These are phyloP conservation scores for Aspergillus texensis DNA, from an alignment of 2,329 filamentous ascomycete genomes.

Conservation along the genomic window DNA sequence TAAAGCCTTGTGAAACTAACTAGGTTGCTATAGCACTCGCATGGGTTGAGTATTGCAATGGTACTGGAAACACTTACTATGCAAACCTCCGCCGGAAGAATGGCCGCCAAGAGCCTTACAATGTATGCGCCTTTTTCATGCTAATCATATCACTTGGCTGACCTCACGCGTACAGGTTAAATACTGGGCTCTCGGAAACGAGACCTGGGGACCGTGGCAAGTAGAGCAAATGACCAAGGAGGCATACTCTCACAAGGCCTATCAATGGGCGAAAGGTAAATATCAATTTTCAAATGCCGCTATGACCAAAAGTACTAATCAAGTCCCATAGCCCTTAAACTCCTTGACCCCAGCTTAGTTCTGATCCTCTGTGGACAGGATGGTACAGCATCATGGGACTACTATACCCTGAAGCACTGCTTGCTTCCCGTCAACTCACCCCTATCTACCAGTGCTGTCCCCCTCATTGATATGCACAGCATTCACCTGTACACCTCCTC, in stretches of 20 bases:
- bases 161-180: constrained; percentile 55
- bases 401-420: constrained; percentile 71
- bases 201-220: constrained; percentile 64
- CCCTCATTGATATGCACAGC: constrained; percentile 75
- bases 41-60: constrained; percentile 89
- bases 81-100: constrained; percentile 77
- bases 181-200: constrained; percentile 85
- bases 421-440: constrained; percentile 52
- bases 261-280: constrained; percentile 60
- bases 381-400: constrained; percentile 71
- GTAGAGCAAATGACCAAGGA: constrained; percentile 63
- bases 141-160: not conserved
- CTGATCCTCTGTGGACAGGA: constrained; percentile 77
- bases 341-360: constrained; percentile 64
- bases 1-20: not conserved
- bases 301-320: constrained; percentile 5
- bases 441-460: constrained; percentile 42
- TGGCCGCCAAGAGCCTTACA: constrained; percentile 75
- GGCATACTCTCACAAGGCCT: constrained; percentile 60
- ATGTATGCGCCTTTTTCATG: constrained; percentile 42
- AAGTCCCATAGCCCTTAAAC: constrained; percentile 37
- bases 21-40: constrained; percentile 55
- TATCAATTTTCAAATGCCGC: not conserved
- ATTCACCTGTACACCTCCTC: constrained; percentile 77
- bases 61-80: constrained; percentile 74